Base-by-base conservation (phyloP, 257 asterid species). In the Fraxinus americana region DNA sequence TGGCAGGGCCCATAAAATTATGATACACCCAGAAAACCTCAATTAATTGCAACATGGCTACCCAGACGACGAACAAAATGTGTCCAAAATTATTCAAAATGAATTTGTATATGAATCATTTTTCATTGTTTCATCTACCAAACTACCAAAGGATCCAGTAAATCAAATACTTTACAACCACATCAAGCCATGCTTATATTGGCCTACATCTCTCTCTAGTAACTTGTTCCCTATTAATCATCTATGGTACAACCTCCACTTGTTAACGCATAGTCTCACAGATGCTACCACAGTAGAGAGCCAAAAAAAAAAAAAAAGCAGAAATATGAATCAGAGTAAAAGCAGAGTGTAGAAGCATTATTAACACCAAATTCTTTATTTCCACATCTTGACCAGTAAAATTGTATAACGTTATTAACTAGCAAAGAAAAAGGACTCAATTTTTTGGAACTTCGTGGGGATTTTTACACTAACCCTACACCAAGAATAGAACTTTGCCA, bases 401-500 rank as follows among this genome's bases (percentile, higher is more conserved):
- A 25, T 43, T 63, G 50, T 38, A 52, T 74, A 79, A 74, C 41
- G 68, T 34, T 4, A 66, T 57, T 48, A 71, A 65, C 75, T 74
- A 19, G 70, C 11, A 34, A 36, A 66, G 67, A 70, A 75, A 45
- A 69, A 8, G 9, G 70, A 72, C 30, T 70, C 27, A 6, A 27
- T 39, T 36, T 16, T 25, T 32, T 36, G 74, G 34, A 82, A 74
- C 63, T 67, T 71, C 23, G 7, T 35, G 76, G 32, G 30, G 34
- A 43, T 23, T 43, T 54, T 69, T n/a, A 30, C 54, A 17, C 80
- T 25, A 39, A 71, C 29, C 30, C 50, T 39, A 66, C 1, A 73
- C 13, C 41, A 79, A 75, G 70, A 80, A 77, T 57, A 79, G 29
- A 82, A 78, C 45, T 32, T 30, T 21, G 43, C 74, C n/a, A 59